A percentile compares a stretch with the other conserved stretches of the same genome.
These are phyloP conservation scores for Aspergillus tamarii DNA, from an alignment of 2,329 filamentous ascomycete species.

Conservation along the genomic window DNA sequence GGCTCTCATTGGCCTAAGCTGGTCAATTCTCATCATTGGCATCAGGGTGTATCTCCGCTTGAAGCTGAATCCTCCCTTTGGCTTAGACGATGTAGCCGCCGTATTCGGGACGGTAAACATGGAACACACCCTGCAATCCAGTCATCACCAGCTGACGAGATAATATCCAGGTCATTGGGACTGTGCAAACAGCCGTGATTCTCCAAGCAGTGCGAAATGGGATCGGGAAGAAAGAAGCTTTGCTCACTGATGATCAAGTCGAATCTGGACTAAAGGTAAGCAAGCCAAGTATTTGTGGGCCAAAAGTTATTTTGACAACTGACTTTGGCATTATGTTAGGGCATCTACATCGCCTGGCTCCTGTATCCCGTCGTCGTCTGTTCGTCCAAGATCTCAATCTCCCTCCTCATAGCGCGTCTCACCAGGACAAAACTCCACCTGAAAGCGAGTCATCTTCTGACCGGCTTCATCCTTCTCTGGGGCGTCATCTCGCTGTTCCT, in stretches of 20 bases:
- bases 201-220: not conserved
- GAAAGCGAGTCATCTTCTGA: not conserved
- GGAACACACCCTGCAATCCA: not conserved
- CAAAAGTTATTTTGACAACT: not conserved
- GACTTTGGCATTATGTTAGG: not conserved
- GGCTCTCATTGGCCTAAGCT: not conserved
- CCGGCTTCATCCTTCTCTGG: not conserved
- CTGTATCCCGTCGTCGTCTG: slow-evolving; percentile 5
- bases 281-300: not conserved
- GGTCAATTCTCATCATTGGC: not conserved
- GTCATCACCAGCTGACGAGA: not conserved
- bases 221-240: slow-evolving; percentile 1
- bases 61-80: slow-evolving; percentile 7
- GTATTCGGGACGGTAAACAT: slow-evolving; percentile 2
- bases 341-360: slow-evolving; percentile 5
- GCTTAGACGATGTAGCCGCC: not conserved
- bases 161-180: not conserved
- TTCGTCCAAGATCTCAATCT: slow-evolving; percentile 1
- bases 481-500: slow-evolving; percentile 2
- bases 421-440: slow-evolving; percentile 4
- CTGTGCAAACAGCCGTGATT: not conserved
- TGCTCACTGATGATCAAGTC: not conserved
- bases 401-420: slow-evolving; percentile 3
- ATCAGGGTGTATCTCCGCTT: slow-evolving; percentile 1
- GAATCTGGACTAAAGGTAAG: not conserved